A percentile compares a stretch with the other conserved stretches of the same genome.
Evolutionary conservation across 2,329 filamentous ascomycete species (phyloP).

Genomic region (Pyrenochaeta sp.): DNA sequence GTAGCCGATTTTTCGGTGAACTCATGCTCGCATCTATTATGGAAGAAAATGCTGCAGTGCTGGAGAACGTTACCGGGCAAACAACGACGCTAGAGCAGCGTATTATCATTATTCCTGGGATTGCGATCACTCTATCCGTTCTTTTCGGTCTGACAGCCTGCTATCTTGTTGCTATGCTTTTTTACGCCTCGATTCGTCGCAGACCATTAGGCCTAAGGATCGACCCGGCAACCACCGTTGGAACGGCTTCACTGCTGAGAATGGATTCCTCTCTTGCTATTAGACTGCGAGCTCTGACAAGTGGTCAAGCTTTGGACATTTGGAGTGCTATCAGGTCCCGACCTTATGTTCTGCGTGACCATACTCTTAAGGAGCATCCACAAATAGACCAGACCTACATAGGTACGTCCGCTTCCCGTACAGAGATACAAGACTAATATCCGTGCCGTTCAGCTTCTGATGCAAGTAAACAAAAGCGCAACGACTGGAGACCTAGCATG

Average conservation of each 20-base stretch:
- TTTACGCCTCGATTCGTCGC: conserved; percentile 3
- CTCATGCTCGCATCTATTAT: conserved; percentile 16
- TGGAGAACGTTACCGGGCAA: conserved; percentile 8
- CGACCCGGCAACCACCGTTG: conserved; percentile 19
- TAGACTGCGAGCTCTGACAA: not conserved
- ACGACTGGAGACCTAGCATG: conserved; percentile 10
- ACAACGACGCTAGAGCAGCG: conserved; percentile 8
- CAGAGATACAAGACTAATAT: not conserved
- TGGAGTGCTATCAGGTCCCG: conserved; percentile 2
- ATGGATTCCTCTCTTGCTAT: not conserved
- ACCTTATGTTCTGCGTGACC: not conserved
- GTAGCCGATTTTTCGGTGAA: conserved; percentile 25
- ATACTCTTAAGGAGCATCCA: not conserved
- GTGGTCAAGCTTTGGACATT: conserved; percentile 2
- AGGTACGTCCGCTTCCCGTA: not conserved
- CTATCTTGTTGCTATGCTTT: conserved; percentile 12
- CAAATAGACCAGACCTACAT: not conserved
- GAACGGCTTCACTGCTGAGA: conserved; percentile 9
- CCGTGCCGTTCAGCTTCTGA: no score
- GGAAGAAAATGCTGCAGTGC: not conserved
- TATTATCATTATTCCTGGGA: conserved; percentile 22
- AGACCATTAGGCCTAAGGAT: conserved; percentile 16
- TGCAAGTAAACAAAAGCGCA: not conserved
- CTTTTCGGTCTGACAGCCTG: conserved; percentile 17
- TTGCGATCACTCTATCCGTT: conserved; percentile 17